Evolutionary conservation across 2,329 filamentous ascomycete genomes (phyloP), one percentile per base, ranked within the genome.

Genomic region (Lasiodiplodia sp.): DNA sequence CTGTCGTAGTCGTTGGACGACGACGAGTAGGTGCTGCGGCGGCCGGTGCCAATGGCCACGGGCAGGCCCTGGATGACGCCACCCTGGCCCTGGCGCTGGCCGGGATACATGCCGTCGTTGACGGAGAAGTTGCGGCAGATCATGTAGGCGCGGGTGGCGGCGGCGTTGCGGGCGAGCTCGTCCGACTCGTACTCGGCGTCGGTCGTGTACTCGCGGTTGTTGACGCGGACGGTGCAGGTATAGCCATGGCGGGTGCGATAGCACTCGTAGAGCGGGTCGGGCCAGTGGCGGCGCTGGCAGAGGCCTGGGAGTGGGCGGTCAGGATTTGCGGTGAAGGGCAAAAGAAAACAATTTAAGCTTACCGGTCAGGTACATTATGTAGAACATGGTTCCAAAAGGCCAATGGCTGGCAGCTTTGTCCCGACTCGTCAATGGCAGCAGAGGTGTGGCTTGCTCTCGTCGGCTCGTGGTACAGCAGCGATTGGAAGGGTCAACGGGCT

Each of bases 51-150:
- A 78, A 90, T 90, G 37, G 88, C 87, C 69, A 89, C 87, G 1
- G 88, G 88, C 28, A 89, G 80, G 5, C 88, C 88, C 78, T 91
- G 88, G 53, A 88, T 82, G 25, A 86, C 81, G 23, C 80, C 79
- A 79, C 84, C 72, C 79, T 87, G 77, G 79, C 86, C 79, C 76
- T 86, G 82, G 78, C 86, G 72, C 81, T 88, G 75, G 73, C 86
- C 76, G 77, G 83, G 88, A 71, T 87, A 88, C 93, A 97, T 97
- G 78, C 95, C 95, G 75, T 96, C 94, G 78, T 97, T 97, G 80
- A 96, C 92, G 68, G 93, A 97, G 83, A 97, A 97, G 86, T 97
- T 97, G 72, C 94, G 91, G 85, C 95, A 97, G 73, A 97, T 96
- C 89, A 97, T 95, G 82, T 97, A 98, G 69, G 95, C 95, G 71